phyloP scores from a whole-genome alignment of 1,284 basidiomycete genomes.

The Sparassis latifolia region DNA sequence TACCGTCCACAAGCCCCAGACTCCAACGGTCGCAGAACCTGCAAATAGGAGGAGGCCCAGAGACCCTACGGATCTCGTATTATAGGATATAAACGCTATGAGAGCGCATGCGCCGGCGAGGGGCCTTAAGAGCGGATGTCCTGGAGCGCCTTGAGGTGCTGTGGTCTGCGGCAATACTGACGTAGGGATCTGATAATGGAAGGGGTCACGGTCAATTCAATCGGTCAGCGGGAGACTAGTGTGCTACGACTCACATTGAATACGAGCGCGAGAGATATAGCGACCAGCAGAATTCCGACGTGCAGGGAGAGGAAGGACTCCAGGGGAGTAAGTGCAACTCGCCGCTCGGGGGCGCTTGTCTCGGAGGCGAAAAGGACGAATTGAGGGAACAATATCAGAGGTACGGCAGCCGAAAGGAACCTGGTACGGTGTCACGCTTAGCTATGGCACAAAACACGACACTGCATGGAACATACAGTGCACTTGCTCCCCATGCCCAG shows the following conservation, averaged over 20 bases:
- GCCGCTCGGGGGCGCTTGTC: constrained; percentile 30
- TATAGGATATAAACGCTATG: constrained; percentile 61
- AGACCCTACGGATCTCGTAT: constrained; percentile 49
- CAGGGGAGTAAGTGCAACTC: constrained; percentile 48
- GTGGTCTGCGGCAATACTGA: neutral
- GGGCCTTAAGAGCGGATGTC: constrained; percentile 59
- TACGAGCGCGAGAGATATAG: constrained; percentile 48
- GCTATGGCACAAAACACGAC: too few relatives aligned
- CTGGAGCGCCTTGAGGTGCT: neutral
- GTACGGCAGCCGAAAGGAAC: constrained; percentile 34
- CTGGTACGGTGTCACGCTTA: constrained; percentile 20
- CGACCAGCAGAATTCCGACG: constrained; percentile 52
- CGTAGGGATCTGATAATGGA: too few relatives aligned
- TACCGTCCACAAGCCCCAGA: constrained; percentile 72
- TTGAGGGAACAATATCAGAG: constrained; percentile 50
- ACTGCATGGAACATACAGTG: constrained; percentile 27
- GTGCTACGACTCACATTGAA: constrained; percentile 41
- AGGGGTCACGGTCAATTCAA: too few relatives aligned
- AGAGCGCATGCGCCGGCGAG: constrained; percentile 44
- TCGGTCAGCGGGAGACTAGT: neutral
- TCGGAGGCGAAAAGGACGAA: constrained; percentile 58
- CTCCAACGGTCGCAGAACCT: constrained; percentile 43
- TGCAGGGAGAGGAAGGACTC: constrained; percentile 62
- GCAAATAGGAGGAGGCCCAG: constrained; percentile 47
- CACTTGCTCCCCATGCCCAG: constrained; percentile 44